Percentiles rank a stretch among this genome's conserved stretches.
Evolutionary conservation across 2,329 filamentous ascomycete species (phyloP).

Genomic region (Lachnellula cervina): DNA sequence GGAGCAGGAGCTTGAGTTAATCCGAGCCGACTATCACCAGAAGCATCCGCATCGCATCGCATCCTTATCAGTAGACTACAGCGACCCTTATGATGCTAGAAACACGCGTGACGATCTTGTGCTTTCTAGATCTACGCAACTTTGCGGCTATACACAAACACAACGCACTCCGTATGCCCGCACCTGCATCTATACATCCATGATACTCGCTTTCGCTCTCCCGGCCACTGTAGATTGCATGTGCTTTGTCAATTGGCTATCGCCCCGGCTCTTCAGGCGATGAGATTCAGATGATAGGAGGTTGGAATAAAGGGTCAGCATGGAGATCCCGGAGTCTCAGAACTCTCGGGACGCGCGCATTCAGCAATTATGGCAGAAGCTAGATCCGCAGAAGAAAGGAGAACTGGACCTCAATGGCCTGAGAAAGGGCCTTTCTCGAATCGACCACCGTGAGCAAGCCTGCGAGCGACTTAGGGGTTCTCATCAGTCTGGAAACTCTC

Average conservation of each 20-base stretch:
- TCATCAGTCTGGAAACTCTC: neutral
- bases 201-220: slow-evolving; percentile 15
- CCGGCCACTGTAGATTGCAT: slow-evolving; percentile 7
- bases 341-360: slow-evolving; percentile 77
- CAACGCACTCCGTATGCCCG: slow-evolving; percentile 6
- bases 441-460: slow-evolving; percentile 76
- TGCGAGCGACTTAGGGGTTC: slow-evolving; percentile 6
- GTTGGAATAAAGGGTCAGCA: slow-evolving; percentile 14
- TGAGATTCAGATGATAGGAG: slow-evolving; percentile 22
- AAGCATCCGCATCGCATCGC: too few species aligned
- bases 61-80: neutral
- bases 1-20: neutral
- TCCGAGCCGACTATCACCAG: neutral
- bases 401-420: slow-evolving; percentile 80
- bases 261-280: slow-evolving; percentile 9
- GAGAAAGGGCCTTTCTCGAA: slow-evolving; percentile 76
- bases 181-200: slow-evolving; percentile 8
- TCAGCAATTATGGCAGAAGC: slow-evolving; percentile 74
- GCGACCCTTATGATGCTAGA: neutral
- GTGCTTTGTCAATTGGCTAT: slow-evolving; percentile 1
- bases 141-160: neutral
- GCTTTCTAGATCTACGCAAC: neutral
- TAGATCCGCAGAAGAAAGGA: slow-evolving; percentile 72
- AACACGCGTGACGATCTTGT: neutral
- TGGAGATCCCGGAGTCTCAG: slow-evolving; percentile 69